phyloP scores from a whole-genome alignment of 2,329 filamentous ascomycete genomes.

The Diplodia intermedia region DNA sequence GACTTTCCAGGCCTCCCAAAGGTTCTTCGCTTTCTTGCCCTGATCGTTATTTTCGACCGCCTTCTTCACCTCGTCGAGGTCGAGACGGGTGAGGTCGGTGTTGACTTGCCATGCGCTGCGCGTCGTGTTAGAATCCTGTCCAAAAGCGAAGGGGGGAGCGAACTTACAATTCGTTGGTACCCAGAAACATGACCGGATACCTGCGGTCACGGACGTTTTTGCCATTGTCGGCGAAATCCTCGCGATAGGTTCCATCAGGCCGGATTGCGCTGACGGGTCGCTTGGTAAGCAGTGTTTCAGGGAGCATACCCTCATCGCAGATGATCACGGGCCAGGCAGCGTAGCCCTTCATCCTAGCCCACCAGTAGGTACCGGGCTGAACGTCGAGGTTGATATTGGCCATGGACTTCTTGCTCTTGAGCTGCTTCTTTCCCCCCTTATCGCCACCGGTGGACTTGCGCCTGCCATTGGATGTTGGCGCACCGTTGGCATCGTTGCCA shows the following conservation, averaged over 20 bases:
- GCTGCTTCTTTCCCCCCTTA: slow-evolving; percentile 73
- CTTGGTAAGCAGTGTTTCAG: slow-evolving; percentile 73
- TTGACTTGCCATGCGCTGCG: slow-evolving; percentile 89
- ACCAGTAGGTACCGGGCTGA: slow-evolving; percentile 88
- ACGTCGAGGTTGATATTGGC: slow-evolving; percentile 73
- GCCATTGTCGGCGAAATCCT: slow-evolving; percentile 85
- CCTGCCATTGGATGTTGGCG: slow-evolving; percentile 56
- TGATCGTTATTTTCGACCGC: slow-evolving; percentile 73
- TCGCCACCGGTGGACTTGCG: slow-evolving; percentile 76
- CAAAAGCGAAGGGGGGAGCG: background rate
- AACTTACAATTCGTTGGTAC: slow-evolving; percentile 96
- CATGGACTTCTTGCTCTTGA: slow-evolving; percentile 85
- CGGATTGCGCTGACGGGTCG: slow-evolving; percentile 85
- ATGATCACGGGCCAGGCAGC: slow-evolving; percentile 94
- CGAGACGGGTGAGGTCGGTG: slow-evolving; percentile 78
- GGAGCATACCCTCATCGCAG: slow-evolving; percentile 93
- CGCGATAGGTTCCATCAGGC: slow-evolving; percentile 83
- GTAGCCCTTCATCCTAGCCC: slow-evolving; percentile 93
- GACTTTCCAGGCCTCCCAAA: slow-evolving; percentile 80
- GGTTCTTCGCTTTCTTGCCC: slow-evolving; percentile 77
- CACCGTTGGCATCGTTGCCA: slow-evolving; percentile 56
- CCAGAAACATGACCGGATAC: slow-evolving; percentile 93
- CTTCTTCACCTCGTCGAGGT: slow-evolving; percentile 73
- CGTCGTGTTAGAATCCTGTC: slow-evolving; percentile 18
- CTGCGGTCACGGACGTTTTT: slow-evolving; percentile 85